Base-by-base conservation (phyloP, 2,329 filamentous ascomycete genomes). In the Colletotrichum coccodes region DNA sequence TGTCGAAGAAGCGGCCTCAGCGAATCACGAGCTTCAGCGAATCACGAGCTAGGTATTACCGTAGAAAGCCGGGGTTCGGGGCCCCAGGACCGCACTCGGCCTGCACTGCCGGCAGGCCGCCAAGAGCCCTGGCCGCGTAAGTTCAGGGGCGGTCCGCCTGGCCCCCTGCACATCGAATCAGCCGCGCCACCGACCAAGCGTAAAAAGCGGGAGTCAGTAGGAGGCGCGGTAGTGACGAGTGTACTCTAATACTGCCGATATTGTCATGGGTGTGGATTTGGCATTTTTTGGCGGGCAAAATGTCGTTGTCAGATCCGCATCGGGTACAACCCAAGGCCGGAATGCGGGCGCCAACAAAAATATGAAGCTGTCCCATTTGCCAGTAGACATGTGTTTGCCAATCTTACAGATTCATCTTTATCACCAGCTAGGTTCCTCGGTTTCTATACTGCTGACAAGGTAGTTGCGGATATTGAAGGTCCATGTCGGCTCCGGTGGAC, bases 111-210 rank as follows among this genome's bases (percentile, higher is more conserved):
- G 14, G 64, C 58, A 58, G 64, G 64, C 58, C 64, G 64, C 64
- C 64, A 62, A 67, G 64, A 46, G 38, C n/a, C 42, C 47, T 56
- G 63, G 63, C 63, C 63, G 49, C 64, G 64, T 57, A 49, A 56
- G 64, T 67, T 67, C 64, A 62, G 58, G 49, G 58, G 64, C 56
- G 47, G 28, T 65, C 56, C 44, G 61, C 44, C 44, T 50, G 26
- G 23, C 26, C 32, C n/a, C 26, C 56, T 65, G 32, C 47, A 40
- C 49, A 4, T 32, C 57, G 38, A 65, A n/a, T 60, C 63, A 60
- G 47, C 21, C 47, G 14, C 18, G 18, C n/a, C n/a, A 16, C 44
- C 44, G 44, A 36, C 49, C 38, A n/a, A 23, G 50, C 49, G 34
- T 34, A 47, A 16, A 16, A 5, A 30, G 53, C 44, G 34, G 53